Percentiles rank a stretch among this genome's conserved stretches.
These are phyloP conservation scores for Geranium incanum DNA, from an alignment of 441 rosid species.

Conservation along the genomic window DNA sequence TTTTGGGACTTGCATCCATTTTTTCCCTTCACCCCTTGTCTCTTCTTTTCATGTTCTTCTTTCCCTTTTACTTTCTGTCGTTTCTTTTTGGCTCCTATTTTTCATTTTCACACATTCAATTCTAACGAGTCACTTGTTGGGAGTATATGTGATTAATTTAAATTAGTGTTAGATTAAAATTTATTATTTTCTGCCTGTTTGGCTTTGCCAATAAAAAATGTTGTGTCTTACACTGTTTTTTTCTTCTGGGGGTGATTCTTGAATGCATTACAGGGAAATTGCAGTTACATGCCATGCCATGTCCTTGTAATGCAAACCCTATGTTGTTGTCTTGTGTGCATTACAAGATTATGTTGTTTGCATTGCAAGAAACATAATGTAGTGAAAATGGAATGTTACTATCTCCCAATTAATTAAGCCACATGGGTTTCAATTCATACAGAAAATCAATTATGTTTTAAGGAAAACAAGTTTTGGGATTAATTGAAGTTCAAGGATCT, in stretches of 20 bases:
- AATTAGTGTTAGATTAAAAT: no score
- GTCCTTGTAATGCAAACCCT: background rate
- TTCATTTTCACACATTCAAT: background rate
- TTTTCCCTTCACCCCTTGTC: slow-evolving; percentile 18
- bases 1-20: background rate
- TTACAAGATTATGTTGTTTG: slow-evolving; percentile 1
- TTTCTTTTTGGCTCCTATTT: background rate
- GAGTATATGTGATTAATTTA: no score
- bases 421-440: slow-evolving; percentile 6
- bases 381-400: background rate
- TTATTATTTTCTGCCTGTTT: no score
- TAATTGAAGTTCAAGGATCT: background rate
- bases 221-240: no score
- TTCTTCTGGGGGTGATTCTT: no score
- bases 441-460: background rate
- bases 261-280: no score
- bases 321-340: background rate
- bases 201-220: no score
- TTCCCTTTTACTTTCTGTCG: slow-evolving; percentile 14
- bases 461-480: background rate
- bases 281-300: slow-evolving; percentile 14
- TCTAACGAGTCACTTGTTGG: no score
- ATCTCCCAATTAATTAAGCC: slow-evolving; percentile 12
- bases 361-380: slow-evolving; percentile 10
- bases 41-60: slow-evolving; percentile 27